These are phyloP conservation scores for Candida neerlandica DNA, from an alignment of 1,139 yeast genomes.

Conservation along the genomic window DNA sequence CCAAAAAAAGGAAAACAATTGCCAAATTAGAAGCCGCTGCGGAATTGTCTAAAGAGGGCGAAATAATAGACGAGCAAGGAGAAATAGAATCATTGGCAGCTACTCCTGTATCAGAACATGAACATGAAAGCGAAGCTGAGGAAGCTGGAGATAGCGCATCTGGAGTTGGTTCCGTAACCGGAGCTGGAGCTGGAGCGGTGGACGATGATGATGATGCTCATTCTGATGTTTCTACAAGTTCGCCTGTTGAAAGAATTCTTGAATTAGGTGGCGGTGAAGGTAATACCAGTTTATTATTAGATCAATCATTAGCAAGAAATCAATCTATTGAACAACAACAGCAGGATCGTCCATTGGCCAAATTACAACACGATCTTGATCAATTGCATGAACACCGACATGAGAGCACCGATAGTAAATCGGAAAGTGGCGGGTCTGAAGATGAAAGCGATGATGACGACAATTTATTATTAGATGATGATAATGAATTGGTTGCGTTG, in stretches of 20 bases:
- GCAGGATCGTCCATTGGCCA: conserved; percentile 79
- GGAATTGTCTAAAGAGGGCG: conserved; percentile 16
- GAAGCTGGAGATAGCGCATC: not conserved
- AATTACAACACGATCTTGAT: conserved; percentile 74
- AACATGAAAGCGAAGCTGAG: conserved; percentile 14
- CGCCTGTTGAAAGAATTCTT: conserved; percentile 54
- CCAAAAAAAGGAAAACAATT: conserved; percentile 59
- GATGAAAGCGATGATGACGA: conserved; percentile 31
- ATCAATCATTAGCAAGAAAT: conserved; percentile 58
- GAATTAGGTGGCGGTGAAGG: conserved; percentile 54
- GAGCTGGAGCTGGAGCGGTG: conserved; percentile 13
- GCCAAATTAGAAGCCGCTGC: conserved; percentile 48
- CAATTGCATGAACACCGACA: conserved; percentile 45
- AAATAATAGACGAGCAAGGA: conserved; percentile 21
- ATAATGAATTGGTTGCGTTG: conserved; percentile 69
- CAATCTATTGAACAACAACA: conserved; percentile 67
- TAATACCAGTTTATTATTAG: conserved; percentile 45
- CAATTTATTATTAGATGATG: conserved; percentile 77
- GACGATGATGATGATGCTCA: conserved; percentile 9
- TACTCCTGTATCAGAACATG: conserved; percentile 16
- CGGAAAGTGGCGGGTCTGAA: conserved; percentile 16
- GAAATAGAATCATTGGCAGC: conserved; percentile 4
- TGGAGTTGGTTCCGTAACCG: conserved; percentile 8
- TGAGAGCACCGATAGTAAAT: conserved; percentile 12
- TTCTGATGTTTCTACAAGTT: conserved; percentile 14